These are phyloP conservation scores for Funneliformis mosseae DNA, from an alignment of 192 early-diverging fungal species.

Conservation along the genomic window DNA sequence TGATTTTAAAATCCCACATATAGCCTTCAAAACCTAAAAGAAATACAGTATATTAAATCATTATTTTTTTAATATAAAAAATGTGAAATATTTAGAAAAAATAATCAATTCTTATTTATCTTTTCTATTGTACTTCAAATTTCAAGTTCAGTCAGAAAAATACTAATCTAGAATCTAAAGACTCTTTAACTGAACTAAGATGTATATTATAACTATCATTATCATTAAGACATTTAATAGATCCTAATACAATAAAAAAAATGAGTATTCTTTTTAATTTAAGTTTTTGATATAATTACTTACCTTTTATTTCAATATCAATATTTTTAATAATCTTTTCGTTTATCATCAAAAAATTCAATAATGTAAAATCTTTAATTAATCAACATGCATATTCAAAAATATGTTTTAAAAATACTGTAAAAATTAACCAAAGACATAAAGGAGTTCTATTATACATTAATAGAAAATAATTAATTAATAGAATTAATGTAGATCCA, in stretches of 20 bases:
- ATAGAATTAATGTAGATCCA: too few relatives aligned
- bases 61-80: too few relatives aligned
- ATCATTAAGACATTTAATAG: not conserved
- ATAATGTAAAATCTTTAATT: too few relatives aligned
- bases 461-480: not conserved
- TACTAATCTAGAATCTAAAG: too few relatives aligned
- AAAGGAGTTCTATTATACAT: not conserved
- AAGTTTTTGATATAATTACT: not conserved
- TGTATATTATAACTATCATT: not conserved
- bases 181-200: not conserved
- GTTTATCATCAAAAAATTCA: not conserved
- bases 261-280: not conserved
- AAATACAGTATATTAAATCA: too few relatives aligned
- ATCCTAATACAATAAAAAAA: not conserved
- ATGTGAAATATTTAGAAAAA: too few relatives aligned
- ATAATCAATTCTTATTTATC: not conserved
- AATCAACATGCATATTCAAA: not conserved
- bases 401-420: not conserved
- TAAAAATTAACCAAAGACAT: not conserved
- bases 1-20: not conserved
- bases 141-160: not conserved
- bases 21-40: not conserved
- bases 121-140: not conserved
- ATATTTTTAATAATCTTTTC: not conserved
- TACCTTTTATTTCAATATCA: slow-evolving; percentile 5